These are phyloP conservation scores for Boletus rufocinnamomeus DNA, from an alignment of 768 basidiomycete genomes.

Conservation along the genomic window DNA sequence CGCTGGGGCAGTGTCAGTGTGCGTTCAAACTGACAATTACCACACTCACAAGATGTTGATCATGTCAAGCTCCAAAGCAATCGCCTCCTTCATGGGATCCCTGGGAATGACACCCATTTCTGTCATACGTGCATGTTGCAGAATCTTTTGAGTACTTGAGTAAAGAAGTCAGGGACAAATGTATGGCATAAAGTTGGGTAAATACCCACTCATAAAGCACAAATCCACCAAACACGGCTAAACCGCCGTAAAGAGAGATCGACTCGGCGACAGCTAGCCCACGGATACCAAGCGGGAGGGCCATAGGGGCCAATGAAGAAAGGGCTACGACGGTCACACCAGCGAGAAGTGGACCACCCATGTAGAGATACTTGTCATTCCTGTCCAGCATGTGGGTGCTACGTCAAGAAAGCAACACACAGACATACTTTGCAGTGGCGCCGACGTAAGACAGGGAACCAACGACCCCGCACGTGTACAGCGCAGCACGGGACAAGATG, in stretches of 20 bases:
- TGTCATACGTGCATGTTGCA: constrained; percentile 72
- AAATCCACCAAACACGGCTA: constrained; percentile 85
- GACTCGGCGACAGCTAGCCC: constrained; percentile 74
- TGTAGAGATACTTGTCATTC: constrained; percentile 81
- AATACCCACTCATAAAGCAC: constrained; percentile 80
- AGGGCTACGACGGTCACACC: constrained; percentile 88
- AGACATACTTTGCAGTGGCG: constrained; percentile 73
- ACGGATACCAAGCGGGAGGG: constrained; percentile 80
- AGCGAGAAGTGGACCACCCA: constrained; percentile 86
- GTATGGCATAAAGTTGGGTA: not conserved
- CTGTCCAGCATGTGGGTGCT: constrained; percentile 29
- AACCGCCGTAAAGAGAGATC: constrained; percentile 83
- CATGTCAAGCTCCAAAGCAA: constrained; percentile 81
- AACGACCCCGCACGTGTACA: constrained; percentile 87
- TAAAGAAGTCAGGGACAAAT: constrained; percentile 2
- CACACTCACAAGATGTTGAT: constrained; percentile 81
- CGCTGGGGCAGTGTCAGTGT: constrained; percentile 42
- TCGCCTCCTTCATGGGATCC: constrained; percentile 79
- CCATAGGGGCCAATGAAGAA: constrained; percentile 85
- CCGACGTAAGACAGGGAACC: constrained; percentile 86
- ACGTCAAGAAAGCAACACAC: not conserved
- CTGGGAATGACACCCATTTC: constrained; percentile 64
- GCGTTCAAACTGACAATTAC: not conserved
- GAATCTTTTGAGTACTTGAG: constrained; percentile 75
- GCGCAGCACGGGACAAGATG: constrained; percentile 80